Evolutionary conservation across 208 protist genomes (phyloP), one percentile per base, ranked within the genome.

Genomic region (Phytomonas sp.): DNA sequence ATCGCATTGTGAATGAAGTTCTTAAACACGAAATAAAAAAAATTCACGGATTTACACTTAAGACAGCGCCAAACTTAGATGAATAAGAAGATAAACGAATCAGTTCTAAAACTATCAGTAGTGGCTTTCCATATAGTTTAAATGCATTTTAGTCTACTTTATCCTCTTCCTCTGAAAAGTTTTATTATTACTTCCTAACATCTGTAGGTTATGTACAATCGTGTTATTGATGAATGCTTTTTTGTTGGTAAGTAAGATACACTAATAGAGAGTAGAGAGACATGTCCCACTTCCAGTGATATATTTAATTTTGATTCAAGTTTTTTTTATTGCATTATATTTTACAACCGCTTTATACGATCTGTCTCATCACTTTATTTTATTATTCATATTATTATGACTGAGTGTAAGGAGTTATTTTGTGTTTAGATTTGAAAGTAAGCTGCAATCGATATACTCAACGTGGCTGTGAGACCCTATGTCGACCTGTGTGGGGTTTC

Each of bases 11-110:
- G 45, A 94, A 96, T 67, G 72, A 74, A 31, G 84, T 80, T 12
- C 69, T 96, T n/a, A 84, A 93, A 71, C 75, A 78, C 0, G 91
- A 96, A 49, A 94, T 96, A 62, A 83, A 83, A 31, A 69, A 80
- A 19, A 94, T 96, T 56, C 91, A 96, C 75, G 91, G 88, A 63
- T 92, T 96, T 71, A 92, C 88, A 16, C 79, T 96, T 12, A 86
- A 86, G 29, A 93, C 88, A 0, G 3, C 40, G 19, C 40, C 40
- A 12, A 10, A 19, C 6, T 12, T 49, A 4, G 12, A 49, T 49
- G 2, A 49, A 49, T 49, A 49, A 19, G 40, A 23, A 49, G 12
- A 49, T 49, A 49, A 49, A 49, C 19, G 14, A 16, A 49, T 49
- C 40, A 12, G 40, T 49, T 49, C 14, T 23, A 49, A 49, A 4